A percentile compares a stretch with the other conserved stretches of the same genome.
phyloP scores from a whole-genome alignment of 2,329 filamentous ascomycete genomes.

The Aureobasidium sp. region DNA sequence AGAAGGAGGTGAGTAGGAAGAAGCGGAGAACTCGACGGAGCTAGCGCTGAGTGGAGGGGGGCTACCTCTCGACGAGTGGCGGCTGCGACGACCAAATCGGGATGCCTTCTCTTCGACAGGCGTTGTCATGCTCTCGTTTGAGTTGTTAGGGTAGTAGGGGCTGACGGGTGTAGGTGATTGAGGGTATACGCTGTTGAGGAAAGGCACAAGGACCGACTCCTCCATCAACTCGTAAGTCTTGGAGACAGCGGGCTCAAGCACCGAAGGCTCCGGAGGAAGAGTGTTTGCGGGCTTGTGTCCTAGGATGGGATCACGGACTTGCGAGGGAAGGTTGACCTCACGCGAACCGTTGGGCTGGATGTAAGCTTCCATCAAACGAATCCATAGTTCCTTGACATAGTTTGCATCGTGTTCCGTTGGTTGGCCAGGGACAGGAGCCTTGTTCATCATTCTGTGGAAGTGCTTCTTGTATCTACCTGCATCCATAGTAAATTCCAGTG shows the following conservation, averaged over 20 bases:
- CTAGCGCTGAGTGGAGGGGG: conserved; percentile 23
- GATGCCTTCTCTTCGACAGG: conserved; percentile 18
- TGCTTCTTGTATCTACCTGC: conserved; percentile 73
- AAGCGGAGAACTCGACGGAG: conserved; percentile 21
- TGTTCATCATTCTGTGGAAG: conserved; percentile 51
- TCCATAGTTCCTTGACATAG: conserved; percentile 75
- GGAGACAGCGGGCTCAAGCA: conserved; percentile 70
- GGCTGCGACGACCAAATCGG: conserved; percentile 12
- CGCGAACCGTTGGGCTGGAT: conserved; percentile 76
- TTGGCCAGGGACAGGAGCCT: conserved; percentile 26
- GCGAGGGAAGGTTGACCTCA: conserved; percentile 83
- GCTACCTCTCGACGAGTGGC: conserved; percentile 18
- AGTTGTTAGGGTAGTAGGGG: conserved; percentile 34
- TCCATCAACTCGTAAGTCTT: conserved; percentile 97
- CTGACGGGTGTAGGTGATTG: conserved; percentile 37
- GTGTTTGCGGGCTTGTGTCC: conserved; percentile 48
- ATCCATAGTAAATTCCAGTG: conserved; percentile 92
- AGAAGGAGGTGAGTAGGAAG: conserved; percentile 18
- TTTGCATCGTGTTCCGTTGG: conserved; percentile 51
- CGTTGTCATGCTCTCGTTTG: conserved; percentile 28
- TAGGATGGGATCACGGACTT: conserved; percentile 74
- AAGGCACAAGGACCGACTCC: conserved; percentile 87
- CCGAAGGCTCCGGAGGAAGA: conserved; percentile 63
- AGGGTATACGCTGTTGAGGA: conserved; percentile 61
- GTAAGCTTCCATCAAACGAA: conserved; percentile 80